Conservation (phyloP, 345 rosid genomes). For the Schrenkiella parvula region DNA sequence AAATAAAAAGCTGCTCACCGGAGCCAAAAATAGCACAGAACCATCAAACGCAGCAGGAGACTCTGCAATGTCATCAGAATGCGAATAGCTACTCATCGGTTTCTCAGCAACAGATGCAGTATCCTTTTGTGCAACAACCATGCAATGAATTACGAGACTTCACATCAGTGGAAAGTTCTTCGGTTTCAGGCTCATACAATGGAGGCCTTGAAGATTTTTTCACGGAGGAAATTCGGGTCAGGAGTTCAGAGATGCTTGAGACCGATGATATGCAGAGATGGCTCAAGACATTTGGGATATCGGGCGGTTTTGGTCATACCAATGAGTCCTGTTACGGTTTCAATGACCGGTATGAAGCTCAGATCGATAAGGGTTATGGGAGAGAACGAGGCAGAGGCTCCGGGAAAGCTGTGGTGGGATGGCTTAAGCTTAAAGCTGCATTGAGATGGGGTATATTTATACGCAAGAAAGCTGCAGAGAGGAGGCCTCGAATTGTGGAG, state of each 20-base stretch:
- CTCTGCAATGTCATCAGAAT: conserved; percentile 36
- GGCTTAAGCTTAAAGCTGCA: conserved; percentile 84
- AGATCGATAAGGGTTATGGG: conserved; percentile 28
- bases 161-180: conserved; percentile 37
- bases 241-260: conserved; percentile 86
- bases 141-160: conserved; percentile 34
- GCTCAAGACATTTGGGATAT: conserved; percentile 49
- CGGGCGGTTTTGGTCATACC: conserved; percentile 38
- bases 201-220: conserved; percentile 57
- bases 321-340: conserved; percentile 51
- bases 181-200: conserved; percentile 32
- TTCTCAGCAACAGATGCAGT: conserved; percentile 44
- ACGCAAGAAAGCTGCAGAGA: conserved; percentile 47
- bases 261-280: conserved; percentile 79
- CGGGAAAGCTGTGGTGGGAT: conserved; percentile 88
- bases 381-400: conserved; percentile 49
- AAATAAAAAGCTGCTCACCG: conserved; percentile 21
- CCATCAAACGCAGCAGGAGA: conserved; percentile 16
- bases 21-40: conserved; percentile 8
- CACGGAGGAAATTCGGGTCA: conserved; percentile 56
- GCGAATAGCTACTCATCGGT: conserved; percentile 33
- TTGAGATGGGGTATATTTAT: conserved; percentile 87
- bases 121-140: conserved; percentile 43
- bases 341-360: conserved; percentile 45
- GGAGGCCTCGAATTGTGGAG: conserved; percentile 23